Conservation (phyloP, 1,139 yeast genomes). For the Geotrichum siamense region DNA sequence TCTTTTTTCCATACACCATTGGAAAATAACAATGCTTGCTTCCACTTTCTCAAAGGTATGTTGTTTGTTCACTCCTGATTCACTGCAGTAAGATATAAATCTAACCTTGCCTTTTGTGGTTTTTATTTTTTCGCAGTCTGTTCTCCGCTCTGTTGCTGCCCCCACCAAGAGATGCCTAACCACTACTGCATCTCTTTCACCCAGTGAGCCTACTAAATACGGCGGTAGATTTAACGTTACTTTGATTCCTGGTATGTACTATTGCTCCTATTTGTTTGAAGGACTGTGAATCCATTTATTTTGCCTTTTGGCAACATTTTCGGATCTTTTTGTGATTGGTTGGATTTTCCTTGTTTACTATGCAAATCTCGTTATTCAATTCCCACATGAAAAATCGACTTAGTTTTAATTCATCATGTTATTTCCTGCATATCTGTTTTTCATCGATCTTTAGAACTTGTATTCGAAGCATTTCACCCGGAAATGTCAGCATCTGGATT, state of each 20-base stretch:
- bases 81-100: neutral
- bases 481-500: no score
- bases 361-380: no score
- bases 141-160: constrained; percentile 19
- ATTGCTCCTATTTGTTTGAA: no score
- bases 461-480: no score
- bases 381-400: no score
- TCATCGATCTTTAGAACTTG: no score
- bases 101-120: neutral
- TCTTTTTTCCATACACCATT: neutral
- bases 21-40: constrained; percentile 9
- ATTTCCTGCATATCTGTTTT: no score
- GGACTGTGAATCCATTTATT: no score
- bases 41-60: constrained; percentile 14
- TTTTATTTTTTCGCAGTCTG: constrained; percentile 5
- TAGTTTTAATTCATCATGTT: no score
- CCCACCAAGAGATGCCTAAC: constrained; percentile 23
- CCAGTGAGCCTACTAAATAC: constrained; percentile 70
- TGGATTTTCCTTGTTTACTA: no score
- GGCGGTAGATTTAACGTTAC: constrained; percentile 93
- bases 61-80: neutral
- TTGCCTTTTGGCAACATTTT: no score
- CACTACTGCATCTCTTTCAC: constrained; percentile 23
- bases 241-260: constrained; percentile 64
- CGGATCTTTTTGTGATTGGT: no score